Evolutionary conservation across 257 asterid genomes (phyloP), one percentile per base, ranked within the genome.

Genomic region (Buddleja alternifolia): DNA sequence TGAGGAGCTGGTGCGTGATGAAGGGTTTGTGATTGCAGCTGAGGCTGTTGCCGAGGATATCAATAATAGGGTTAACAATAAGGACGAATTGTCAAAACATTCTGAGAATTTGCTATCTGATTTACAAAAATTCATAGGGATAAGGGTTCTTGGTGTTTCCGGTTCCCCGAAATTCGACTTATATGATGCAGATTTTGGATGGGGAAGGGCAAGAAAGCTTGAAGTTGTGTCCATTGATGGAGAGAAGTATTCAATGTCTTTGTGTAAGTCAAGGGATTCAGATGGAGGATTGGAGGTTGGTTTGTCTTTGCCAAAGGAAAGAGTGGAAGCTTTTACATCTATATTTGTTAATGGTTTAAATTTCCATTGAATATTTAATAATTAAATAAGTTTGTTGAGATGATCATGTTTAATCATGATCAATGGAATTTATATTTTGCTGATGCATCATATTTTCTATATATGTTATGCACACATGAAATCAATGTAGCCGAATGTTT

Each of bases 131-230:
- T 1, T 39, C 0, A 10, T 8, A 0, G 56, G 60, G 12, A 54
- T 32, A 23, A 66, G 67, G 44, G 44, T 44, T 0, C 21, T 72
- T 7, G 79, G 75, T 10, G 70, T 82, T 1, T 60, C 81, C 25
- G 94, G 90, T 6, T 87, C 89, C 0, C 87, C 94, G 12, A 82
- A 67, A 34, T 74, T 72, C 41, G 78, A 87, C 45, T 57, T 80
- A 16, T 75, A 64, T 32, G 61, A 42, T 0, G 70, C 67, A 9
- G 93, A 86, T 80, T 86, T 78, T 23, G 87, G 90, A 4, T 84
- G 83, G 84, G 92, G 88, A 3, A 81, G 25, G 11, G 72, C 80
- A 8, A 60, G 10, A 11, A 83, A 83, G 48, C 25, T 73, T 15
- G 85, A 86, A 23, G 32, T 60, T 0, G 36, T 68, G 54, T 77